Evolutionary conservation across 106 monocot genomes (phyloP).

Genomic region (Dendrobium nobile): DNA sequence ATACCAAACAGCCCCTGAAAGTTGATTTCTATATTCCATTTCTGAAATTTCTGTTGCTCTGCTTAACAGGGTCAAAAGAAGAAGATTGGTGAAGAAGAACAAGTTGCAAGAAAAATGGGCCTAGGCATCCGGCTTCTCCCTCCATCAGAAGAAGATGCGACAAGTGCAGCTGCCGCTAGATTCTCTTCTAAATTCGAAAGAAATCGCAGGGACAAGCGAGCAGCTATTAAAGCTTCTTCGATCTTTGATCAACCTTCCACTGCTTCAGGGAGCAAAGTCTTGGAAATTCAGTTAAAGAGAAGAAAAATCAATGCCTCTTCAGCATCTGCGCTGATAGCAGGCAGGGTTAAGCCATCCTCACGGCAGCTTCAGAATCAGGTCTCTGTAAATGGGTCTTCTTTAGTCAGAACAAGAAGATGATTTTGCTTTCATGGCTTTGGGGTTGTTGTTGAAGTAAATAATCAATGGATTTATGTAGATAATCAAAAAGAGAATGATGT

Average conservation of each 20-base stretch:
- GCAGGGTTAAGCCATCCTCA: conserved; percentile 64
- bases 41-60: background rate
- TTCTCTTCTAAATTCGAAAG: conserved; percentile 77
- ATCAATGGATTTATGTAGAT: too few relatives aligned
- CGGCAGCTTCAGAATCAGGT: conserved; percentile 14
- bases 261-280: conserved; percentile 20
- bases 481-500: too few relatives aligned
- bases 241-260: conserved; percentile 49
- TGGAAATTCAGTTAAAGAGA: conserved; percentile 58
- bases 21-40: background rate
- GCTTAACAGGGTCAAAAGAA: conserved; percentile 62
- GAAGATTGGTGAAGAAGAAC: conserved; percentile 75
- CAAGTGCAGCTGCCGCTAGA: conserved; percentile 39
- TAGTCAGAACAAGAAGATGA: conserved; percentile 4
- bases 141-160: conserved; percentile 59
- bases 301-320: conserved; percentile 54
- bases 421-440: background rate
- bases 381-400: conserved; percentile 4
- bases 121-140: conserved; percentile 82
- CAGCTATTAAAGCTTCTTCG: conserved; percentile 82
- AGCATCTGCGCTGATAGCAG: conserved; percentile 52
- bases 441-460: too few relatives aligned
- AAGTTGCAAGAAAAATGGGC: conserved; percentile 57
- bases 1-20: background rate
- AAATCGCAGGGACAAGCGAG: conserved; percentile 64